These are phyloP conservation scores for Schoenoplectus triqueter DNA, from an alignment of 202 grass and related monocot genomes.

Conservation along the genomic window DNA sequence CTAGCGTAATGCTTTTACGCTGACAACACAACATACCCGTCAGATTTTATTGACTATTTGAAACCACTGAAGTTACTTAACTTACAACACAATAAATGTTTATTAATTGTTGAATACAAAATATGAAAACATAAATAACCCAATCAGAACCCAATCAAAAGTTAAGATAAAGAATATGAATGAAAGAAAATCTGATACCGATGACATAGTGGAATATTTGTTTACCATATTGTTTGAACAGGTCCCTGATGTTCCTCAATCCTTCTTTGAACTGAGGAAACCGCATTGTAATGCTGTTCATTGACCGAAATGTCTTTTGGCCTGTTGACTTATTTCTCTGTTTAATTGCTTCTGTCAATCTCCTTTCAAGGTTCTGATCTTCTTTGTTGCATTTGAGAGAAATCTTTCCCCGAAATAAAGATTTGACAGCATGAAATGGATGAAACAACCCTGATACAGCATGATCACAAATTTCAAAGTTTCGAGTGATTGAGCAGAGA, in stretches of 20 bases:
- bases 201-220: neutral
- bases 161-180: neutral
- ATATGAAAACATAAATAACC: neutral
- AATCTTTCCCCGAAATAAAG: slow-evolving; percentile 5
- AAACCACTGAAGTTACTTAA: neutral
- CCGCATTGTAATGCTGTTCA: slow-evolving; percentile 85
- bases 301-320: slow-evolving; percentile 53
- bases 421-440: slow-evolving; percentile 17
- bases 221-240: slow-evolving; percentile 71
- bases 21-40: neutral
- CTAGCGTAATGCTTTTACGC: neutral
- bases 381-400: slow-evolving; percentile 43
- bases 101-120: neutral
- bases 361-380: slow-evolving; percentile 56
- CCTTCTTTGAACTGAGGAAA: slow-evolving; percentile 78
- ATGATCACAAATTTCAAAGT: slow-evolving; percentile 22
- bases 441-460: slow-evolving; percentile 20
- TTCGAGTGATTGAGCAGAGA: neutral
- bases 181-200: neutral
- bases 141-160: neutral
- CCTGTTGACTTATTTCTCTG: slow-evolving; percentile 43
- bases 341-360: slow-evolving; percentile 59
- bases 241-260: slow-evolving; percentile 55
- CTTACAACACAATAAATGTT: neutral
- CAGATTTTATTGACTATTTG: neutral